Conservation (phyloP, 2,329 filamentous ascomycete genomes). For the Grosmannia huntii region DNA sequence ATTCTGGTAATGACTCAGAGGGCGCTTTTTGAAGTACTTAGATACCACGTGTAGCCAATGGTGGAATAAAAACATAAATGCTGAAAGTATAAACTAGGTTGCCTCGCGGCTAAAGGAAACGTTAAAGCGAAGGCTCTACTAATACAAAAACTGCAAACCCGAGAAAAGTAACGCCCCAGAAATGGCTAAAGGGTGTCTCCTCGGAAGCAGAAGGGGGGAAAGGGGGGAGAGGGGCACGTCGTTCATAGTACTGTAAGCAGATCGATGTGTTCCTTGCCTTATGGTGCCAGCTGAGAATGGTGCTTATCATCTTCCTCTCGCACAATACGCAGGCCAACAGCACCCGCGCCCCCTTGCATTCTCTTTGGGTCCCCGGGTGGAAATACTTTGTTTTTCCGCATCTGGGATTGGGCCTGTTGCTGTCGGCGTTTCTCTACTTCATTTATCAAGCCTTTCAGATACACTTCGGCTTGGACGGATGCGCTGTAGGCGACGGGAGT, state of each 20-base stretch:
- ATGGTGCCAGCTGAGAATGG: not conserved
- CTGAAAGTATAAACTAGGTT: too few species aligned
- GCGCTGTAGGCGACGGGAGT: slow-evolving; percentile 72
- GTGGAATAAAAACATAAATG: too few species aligned
- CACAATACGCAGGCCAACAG: slow-evolving; percentile 10
- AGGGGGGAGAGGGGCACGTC: not conserved
- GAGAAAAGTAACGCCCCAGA: too few species aligned
- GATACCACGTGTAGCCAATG: too few species aligned
- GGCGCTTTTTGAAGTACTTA: too few species aligned
- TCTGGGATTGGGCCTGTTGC: slow-evolving; percentile 6
- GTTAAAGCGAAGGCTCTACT: too few species aligned
- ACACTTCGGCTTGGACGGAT: slow-evolving; percentile 72
- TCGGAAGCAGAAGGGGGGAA: not conserved
- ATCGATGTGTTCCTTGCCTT: not conserved
- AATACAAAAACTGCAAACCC: too few species aligned
- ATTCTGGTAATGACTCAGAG: not conserved
- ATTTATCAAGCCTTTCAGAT: slow-evolving; percentile 62
- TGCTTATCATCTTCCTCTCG: slow-evolving; percentile 10
- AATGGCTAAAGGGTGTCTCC: too few species aligned
- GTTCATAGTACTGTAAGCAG: not conserved
- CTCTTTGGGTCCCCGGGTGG: slow-evolving; percentile 24
- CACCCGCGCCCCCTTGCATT: not conserved
- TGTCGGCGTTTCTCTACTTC: slow-evolving; percentile 54
- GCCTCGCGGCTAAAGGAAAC: too few species aligned
- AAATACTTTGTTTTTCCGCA: not conserved